Conservation (phyloP, 2,329 filamentous ascomycete species). For the Nakataea oryzae region DNA sequence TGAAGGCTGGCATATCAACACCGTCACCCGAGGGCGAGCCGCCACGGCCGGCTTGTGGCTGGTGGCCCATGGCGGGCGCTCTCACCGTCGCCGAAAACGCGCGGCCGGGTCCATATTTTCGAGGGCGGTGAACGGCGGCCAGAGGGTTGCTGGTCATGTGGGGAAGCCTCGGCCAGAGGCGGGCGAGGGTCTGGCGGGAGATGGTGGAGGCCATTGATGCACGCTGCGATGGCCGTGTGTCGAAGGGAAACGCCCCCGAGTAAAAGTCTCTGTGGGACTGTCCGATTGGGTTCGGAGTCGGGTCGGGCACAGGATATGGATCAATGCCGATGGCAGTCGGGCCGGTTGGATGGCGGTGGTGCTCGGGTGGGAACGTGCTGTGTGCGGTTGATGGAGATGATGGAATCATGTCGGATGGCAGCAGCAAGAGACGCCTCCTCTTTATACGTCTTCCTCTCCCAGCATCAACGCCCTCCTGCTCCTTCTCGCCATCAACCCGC, state of each 20-base stretch:
- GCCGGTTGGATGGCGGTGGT: neutral
- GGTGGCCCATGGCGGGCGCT: neutral
- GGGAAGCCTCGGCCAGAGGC: neutral
- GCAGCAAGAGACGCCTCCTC: neutral
- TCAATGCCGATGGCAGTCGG: neutral
- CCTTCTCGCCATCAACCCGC: neutral
- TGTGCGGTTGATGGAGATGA: neutral
- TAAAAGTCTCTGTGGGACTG: neutral
- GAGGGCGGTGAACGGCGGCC: no score
- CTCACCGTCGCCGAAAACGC: neutral
- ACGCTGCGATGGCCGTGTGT: neutral
- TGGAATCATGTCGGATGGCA: neutral
- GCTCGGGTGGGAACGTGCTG: neutral
- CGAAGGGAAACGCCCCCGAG: no score
- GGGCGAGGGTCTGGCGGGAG: neutral
- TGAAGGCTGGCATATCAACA: slow-evolving; percentile 11
- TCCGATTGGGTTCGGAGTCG: neutral
- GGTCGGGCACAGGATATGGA: no score
- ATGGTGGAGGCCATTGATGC: neutral
- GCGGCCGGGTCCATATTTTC: neutral
- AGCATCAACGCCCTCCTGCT: neutral
- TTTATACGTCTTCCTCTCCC: neutral
- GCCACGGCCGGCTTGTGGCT: slow-evolving; percentile 1
- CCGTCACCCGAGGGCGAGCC: neutral
- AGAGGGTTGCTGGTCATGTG: neutral